Percentiles rank a stretch among this genome's conserved stretches.
Evolutionary conservation across 306 rosid genomes (phyloP).

Genomic region (Pyrus pyrifolia): DNA sequence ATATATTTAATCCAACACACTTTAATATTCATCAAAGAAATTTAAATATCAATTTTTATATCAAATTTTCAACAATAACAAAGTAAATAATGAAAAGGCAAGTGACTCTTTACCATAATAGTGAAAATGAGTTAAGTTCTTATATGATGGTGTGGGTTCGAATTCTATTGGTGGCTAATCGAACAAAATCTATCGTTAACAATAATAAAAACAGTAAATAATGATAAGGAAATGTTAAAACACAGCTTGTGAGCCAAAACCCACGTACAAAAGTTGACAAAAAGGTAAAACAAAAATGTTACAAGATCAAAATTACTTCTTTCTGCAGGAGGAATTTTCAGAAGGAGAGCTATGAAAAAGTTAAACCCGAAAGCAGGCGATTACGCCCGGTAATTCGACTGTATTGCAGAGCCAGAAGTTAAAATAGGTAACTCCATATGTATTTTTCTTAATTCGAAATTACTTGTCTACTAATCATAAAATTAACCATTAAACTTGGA

Average conservation of each 20-base stretch:
- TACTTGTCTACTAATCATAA: no score
- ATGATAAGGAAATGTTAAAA: background rate
- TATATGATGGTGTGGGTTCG: accelerated
- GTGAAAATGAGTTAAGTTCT: no score
- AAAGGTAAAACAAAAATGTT: background rate
- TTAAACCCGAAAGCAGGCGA: background rate
- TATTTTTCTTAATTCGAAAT: no score
- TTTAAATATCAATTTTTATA: no score
- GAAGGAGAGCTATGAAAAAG: background rate
- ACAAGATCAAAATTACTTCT: background rate
- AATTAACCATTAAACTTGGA: background rate
- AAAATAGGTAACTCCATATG: background rate
- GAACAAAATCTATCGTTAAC: no score
- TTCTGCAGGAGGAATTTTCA: background rate
- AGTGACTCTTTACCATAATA: no score
- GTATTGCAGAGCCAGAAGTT: background rate
- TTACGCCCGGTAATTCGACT: background rate
- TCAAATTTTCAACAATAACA: no score
- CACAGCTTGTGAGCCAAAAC: slow-evolving; percentile 9
- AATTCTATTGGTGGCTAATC: no score
- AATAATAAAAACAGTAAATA: background rate
- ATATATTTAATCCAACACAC: no score
- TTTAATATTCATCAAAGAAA: no score
- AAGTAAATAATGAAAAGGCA: no score
- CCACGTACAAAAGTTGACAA: background rate